Evolutionary conservation across 495 filamentous ascomycete genomes (phyloP), one percentile per base, ranked within the genome.

Genomic region (Penicillium salamii): DNA sequence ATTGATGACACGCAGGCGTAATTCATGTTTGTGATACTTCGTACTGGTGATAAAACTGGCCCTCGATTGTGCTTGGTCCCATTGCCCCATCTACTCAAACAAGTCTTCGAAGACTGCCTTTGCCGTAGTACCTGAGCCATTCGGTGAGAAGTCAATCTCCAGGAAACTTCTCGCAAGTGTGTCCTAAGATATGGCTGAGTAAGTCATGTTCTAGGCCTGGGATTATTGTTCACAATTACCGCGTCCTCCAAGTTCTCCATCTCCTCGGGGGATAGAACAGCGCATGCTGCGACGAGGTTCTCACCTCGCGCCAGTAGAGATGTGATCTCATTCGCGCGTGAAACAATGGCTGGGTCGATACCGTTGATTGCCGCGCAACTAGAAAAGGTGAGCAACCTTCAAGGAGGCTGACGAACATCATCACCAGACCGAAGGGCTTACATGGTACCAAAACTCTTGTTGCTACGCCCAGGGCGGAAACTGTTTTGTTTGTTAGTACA

Each of bases 361-460:
- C 90, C 91, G 51, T 92, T 95, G 58, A 95, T 81, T 2, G 84
- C 82, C 14, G 89, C 93, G 59, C 89, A 97, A 37, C 79, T 82
- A 41, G 45, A 39, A n/a, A 21, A 23, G 18, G 11, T 31, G 1
- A 46, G 17, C n/a, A 19, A 18, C 1, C 2, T 11, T 4, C 17
- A 24, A 9, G 29, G 37, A 31, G 28, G 9, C 23, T 8, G 23
- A 8, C 23, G 23, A 8, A 4, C 23, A 26, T 3, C 23, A 26
- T 4, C 23, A 26, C 23, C 23, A 50, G 12, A 32, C 3, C n/a
- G n/a, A n/a, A 32, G 18, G 12, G 55, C 38, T 23, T 69, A 81
- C 71, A 81, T 78, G 9, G 87, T 90, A 3, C 91, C 93, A 53
- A 92, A 89, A 61, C 90, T 96, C 20, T 85, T 83, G n/a, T 67